phyloP scores from a whole-genome alignment of 2,329 filamentous ascomycete species.

The Talaromyces sp. region DNA sequence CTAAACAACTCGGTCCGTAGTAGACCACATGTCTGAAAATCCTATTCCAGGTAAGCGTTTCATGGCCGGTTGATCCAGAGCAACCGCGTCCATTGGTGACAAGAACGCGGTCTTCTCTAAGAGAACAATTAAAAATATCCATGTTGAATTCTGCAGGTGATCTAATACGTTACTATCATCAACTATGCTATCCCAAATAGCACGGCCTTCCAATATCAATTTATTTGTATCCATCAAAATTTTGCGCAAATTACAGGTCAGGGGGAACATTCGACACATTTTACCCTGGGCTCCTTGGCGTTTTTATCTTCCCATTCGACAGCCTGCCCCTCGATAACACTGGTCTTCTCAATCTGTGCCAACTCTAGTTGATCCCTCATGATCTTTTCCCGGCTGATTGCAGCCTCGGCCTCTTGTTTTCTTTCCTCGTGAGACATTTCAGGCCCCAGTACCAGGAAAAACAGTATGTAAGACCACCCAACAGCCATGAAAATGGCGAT shows the following conservation, averaged over 20 bases:
- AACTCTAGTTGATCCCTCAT: not conserved
- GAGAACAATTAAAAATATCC: too few relatives aligned
- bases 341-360: not conserved
- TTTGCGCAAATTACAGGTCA: not conserved
- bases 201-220: not conserved
- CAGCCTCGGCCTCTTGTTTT: constrained; percentile 19
- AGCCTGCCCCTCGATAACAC: not conserved
- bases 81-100: too few relatives aligned
- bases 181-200: not conserved
- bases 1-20: too few relatives aligned
- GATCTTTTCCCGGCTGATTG: constrained; percentile 16
- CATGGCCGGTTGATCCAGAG: too few relatives aligned
- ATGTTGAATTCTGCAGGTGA: not conserved
- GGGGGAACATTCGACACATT: not conserved
- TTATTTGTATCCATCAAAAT: not conserved
- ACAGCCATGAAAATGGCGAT: constrained; percentile 30
- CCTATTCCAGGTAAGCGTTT: too few relatives aligned
- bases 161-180: not conserved
- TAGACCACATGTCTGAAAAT: too few relatives aligned
- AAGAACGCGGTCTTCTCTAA: too few relatives aligned
- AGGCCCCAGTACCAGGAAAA: constrained; percentile 30
- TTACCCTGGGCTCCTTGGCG: not conserved
- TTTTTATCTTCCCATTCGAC: not conserved
- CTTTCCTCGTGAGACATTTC: constrained; percentile 26
- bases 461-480: constrained; percentile 25